Base-by-base conservation (phyloP, 352 stramenopile species). In the Phytophthora chlamydospora region DNA sequence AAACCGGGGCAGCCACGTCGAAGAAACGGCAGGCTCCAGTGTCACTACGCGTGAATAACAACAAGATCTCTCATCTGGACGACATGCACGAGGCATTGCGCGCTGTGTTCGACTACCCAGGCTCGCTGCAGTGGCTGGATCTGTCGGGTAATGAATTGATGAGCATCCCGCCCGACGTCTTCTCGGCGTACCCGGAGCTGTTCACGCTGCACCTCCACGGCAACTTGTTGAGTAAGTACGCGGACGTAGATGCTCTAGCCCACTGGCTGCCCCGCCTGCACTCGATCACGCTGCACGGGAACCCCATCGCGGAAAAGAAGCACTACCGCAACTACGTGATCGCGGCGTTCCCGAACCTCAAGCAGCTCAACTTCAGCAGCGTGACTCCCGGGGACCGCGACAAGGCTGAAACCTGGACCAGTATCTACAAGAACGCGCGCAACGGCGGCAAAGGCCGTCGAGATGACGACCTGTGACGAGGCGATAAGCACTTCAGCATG, bases 281-380 rank as follows among this genome's bases (percentile, higher is more conserved):
- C 39, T 68, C 81, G 14, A 63, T 96, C 27, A 86, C 85, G 9
- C 54, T 95, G 24, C 86, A 92, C 60, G 88, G 88, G 12, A 96
- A 96, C 56, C 86, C 87, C 4, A 21, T 96, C 6, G 88, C 90
- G 36, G 83, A 94, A 57, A 95, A 92, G 69, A 96, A 94, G 53
- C 81, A 95, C 57, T 96, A 94, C 59, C 72, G 77, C 19, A 95
- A 86, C 66, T 96, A 92, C 63, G 78, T 91, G 14, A 78, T 96
- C 38, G 73, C 82, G 48, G 61, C 71, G n/a, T 80, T 93, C 47
- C 83, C 85, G 3, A 69, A 57, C 12, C 68, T 95, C 16, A 70
- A 71, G 54, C 76, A 93, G 66, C 74, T 94, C 46, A 83, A 94
- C 51, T 95, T 91, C 51, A 90, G 80, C 45, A 83, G 42, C 17